These are phyloP conservation scores for Populus davidiana DNA, from an alignment of 345 rosid genomes.

Conservation along the genomic window DNA sequence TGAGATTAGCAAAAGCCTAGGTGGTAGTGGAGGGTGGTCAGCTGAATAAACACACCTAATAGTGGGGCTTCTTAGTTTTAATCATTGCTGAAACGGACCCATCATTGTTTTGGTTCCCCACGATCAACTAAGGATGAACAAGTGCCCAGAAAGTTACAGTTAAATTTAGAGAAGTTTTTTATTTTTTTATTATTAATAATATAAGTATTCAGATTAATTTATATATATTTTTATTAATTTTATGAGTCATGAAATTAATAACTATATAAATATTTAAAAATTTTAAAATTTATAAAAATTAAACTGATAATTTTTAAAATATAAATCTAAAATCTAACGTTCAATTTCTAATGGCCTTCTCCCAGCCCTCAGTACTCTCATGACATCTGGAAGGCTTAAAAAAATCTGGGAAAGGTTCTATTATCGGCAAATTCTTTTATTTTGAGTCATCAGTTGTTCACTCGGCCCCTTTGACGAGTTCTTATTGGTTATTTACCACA, in stretches of 20 bases:
- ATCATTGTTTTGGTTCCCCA: conserved; percentile 55
- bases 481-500: too few relatives aligned
- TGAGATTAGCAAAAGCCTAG: neutral
- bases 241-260: too few relatives aligned
- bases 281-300: too few relatives aligned
- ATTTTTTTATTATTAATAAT: too few relatives aligned
- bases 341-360: neutral
- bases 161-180: neutral
- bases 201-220: too few relatives aligned
- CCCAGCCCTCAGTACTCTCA: neutral
- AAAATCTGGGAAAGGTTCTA: neutral
- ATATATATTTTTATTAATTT: too few relatives aligned
- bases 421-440: too few relatives aligned
- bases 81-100: conserved; percentile 42
- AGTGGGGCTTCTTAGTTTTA: conserved; percentile 21
- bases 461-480: too few relatives aligned
- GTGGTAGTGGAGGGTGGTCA: conserved; percentile 12
- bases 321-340: too few relatives aligned
- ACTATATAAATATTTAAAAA: too few relatives aligned
- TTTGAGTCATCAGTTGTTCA: too few relatives aligned
- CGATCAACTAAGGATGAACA: conserved; percentile 30
- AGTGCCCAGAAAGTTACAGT: conserved; percentile 7
- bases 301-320: too few relatives aligned
- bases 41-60: conserved; percentile 28
- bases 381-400: neutral